These are phyloP conservation scores for Ustilaginoidea virens DNA, from an alignment of 2,329 filamentous ascomycete species.

Conservation along the genomic window DNA sequence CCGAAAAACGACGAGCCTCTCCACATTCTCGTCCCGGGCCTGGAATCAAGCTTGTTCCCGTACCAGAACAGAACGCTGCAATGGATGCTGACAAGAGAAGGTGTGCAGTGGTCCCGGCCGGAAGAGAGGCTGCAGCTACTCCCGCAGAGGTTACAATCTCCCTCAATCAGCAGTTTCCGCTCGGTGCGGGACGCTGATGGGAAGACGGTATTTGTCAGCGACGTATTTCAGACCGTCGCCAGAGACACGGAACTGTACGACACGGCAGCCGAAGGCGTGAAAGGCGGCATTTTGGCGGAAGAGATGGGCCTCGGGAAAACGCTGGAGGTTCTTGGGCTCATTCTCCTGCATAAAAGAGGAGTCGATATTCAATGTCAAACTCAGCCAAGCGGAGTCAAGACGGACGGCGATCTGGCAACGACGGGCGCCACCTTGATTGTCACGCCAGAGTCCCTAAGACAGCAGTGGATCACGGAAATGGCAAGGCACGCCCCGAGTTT, in stretches of 20 bases:
- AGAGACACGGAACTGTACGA: constrained; percentile 30
- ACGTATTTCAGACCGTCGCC: constrained; percentile 44
- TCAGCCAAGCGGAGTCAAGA: constrained; percentile 14
- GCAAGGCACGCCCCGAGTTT: constrained; percentile 40
- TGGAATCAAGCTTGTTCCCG: constrained; percentile 44
- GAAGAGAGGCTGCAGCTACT: constrained; percentile 8
- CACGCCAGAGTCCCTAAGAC: constrained; percentile 36
- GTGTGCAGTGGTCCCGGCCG: constrained; percentile 29
- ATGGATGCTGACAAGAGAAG: constrained; percentile 56
- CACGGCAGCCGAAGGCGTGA: constrained; percentile 23
- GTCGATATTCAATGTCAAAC: too few species aligned
- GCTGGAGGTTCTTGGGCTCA: constrained; percentile 55
- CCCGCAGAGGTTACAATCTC: neutral
- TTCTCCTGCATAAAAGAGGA: constrained; percentile 39
- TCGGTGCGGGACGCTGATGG: constrained; percentile 18
- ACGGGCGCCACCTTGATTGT: constrained; percentile 47
- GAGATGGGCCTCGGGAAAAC: constrained; percentile 80
- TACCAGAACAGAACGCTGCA: constrained; percentile 57
- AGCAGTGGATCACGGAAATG: constrained; percentile 49
- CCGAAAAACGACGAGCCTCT: constrained; percentile 22
- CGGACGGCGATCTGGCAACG: constrained; percentile 27
- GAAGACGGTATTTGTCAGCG: constrained; percentile 38
- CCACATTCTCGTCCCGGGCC: constrained; percentile 25
- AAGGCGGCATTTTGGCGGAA: constrained; percentile 56
- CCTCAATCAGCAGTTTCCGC: constrained; percentile 15